A percentile compares a stretch with the other conserved stretches of the same genome.
Conservation (phyloP, 257 asterid species). For the Oldenlandia corymbosa region DNA sequence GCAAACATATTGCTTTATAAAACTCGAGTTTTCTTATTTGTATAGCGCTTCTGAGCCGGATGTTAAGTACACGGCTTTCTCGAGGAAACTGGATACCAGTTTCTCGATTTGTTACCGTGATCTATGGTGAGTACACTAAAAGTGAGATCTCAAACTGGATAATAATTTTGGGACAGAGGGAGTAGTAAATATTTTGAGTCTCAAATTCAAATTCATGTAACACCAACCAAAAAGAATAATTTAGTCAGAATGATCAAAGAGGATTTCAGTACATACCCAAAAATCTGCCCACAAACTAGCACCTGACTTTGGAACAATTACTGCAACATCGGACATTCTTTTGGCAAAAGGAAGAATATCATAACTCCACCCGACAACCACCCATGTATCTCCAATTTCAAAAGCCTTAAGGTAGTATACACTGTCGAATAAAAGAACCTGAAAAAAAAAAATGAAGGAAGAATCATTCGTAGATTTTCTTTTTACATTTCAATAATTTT, state of each 20-base stretch:
- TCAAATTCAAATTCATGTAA: too few species aligned
- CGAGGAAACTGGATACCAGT: too few species aligned
- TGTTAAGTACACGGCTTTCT: too few species aligned
- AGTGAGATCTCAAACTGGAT: too few species aligned
- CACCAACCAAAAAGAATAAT: neutral
- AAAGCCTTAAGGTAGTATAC: slow-evolving; percentile 80
- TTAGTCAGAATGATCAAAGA: neutral
- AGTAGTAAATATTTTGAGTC: too few species aligned
- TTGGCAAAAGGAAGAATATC: slow-evolving; percentile 85
- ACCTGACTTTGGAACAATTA: slow-evolving; percentile 85
- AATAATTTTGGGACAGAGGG: too few species aligned
- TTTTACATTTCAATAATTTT: neutral
- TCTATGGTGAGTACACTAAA: too few species aligned
- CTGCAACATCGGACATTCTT: slow-evolving; percentile 79
- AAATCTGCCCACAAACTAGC: slow-evolving; percentile 96
- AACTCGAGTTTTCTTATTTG: too few species aligned
- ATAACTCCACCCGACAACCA: slow-evolving; percentile 94
- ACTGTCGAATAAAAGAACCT: slow-evolving; percentile 88
- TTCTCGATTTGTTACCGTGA: too few species aligned
- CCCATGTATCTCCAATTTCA: slow-evolving; percentile 86
- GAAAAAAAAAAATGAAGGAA: neutral
- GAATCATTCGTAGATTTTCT: too few species aligned
- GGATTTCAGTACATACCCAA: slow-evolving; percentile 65
- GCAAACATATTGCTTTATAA: too few species aligned
- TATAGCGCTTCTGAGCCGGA: too few species aligned